Conservation (phyloP, 2,329 filamentous ascomycete genomes). For the Neoscytalidium dimidiatum region DNA sequence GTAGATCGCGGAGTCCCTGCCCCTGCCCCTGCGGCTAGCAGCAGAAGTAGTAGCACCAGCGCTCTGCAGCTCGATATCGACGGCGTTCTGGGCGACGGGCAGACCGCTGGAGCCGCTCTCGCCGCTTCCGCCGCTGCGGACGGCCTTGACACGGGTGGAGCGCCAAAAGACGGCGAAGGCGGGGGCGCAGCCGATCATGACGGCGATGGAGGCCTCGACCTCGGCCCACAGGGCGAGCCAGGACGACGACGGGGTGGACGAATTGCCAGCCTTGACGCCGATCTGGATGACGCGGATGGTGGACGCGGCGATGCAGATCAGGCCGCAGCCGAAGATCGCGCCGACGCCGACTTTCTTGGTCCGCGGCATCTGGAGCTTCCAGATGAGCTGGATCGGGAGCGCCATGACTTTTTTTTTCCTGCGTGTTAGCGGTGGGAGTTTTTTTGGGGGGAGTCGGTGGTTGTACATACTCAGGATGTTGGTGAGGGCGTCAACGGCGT, state of each 20-base stretch:
- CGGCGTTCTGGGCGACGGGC: not conserved
- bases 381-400: constrained; percentile 39
- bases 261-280: constrained; percentile 29
- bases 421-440: not conserved
- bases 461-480: constrained; percentile 35
- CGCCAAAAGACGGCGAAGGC: constrained; percentile 25
- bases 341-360: constrained; percentile 37
- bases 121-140: not conserved
- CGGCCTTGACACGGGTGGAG: constrained; percentile 7
- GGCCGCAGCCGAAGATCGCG: constrained; percentile 28
- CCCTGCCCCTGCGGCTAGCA: not conserved
- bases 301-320: constrained; percentile 31
- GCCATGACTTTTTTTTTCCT: constrained; percentile 43
- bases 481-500: constrained; percentile 37
- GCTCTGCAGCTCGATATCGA: not conserved
- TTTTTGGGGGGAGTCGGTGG: not conserved
- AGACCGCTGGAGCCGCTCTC: constrained; percentile 22
- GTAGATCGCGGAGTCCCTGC: not conserved
- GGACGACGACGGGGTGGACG: constrained; percentile 31
- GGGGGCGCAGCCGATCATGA: constrained; percentile 31
- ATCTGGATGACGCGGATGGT: constrained; percentile 36
- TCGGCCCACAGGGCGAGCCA: constrained; percentile 42
- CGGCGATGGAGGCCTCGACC: constrained; percentile 36
- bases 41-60: not conserved
- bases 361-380: constrained; percentile 37